These are phyloP conservation scores for Coniochaeta sp. DNA, from an alignment of 2,329 filamentous ascomycete species.

Conservation along the genomic window DNA sequence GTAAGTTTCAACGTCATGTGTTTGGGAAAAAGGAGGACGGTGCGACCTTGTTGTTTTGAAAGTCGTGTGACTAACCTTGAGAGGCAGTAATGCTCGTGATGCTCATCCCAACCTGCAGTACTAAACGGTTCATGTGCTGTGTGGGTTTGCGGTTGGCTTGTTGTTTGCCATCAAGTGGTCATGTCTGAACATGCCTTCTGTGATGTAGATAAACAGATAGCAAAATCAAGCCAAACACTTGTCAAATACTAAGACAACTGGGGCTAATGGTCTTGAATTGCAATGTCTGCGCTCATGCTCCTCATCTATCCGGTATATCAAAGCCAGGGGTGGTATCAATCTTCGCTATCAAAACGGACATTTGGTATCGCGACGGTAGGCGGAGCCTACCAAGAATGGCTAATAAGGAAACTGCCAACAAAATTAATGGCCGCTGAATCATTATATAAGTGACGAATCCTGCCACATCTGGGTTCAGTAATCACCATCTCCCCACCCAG, in stretches of 20 bases:
- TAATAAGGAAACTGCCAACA: background rate
- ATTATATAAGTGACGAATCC: background rate
- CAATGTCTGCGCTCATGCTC: background rate
- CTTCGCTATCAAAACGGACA: background rate
- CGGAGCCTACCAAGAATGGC: background rate
- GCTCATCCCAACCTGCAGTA: background rate
- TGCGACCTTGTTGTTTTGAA: too few species aligned
- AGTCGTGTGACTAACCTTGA: background rate
- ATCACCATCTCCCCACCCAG: slow-evolving; percentile 13
- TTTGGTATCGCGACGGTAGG: background rate
- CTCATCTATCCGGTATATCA: background rate
- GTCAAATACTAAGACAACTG: background rate
- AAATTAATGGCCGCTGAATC: background rate
- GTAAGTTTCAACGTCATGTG: slow-evolving; percentile 28
- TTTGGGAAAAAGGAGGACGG: too few species aligned
- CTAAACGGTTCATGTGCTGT: background rate
- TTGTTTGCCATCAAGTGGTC: background rate
- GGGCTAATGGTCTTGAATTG: background rate
- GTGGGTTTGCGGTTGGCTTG: background rate
- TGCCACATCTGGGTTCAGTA: background rate
- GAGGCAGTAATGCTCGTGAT: background rate
- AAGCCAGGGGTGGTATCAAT: background rate
- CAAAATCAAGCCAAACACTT: background rate
- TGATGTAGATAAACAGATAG: background rate
- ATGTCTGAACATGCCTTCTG: background rate